Evolutionary conservation across 345 rosid genomes (phyloP).

Genomic region (Carallia pectinifolia): DNA sequence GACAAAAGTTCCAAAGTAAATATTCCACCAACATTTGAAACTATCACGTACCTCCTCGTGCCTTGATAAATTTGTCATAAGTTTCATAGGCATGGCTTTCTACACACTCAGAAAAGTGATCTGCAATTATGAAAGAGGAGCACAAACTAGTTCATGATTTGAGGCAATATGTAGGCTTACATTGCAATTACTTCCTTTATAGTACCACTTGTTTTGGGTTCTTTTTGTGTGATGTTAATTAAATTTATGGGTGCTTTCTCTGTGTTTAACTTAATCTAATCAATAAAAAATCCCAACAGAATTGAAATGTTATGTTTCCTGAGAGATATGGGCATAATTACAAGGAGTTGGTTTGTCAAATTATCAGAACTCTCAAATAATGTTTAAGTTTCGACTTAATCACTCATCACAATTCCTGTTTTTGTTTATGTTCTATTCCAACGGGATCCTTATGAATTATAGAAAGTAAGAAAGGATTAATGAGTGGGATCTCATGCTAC

Average conservation of each 20-base stretch:
- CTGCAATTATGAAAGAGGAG: conserved; percentile 37
- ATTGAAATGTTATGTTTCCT: neutral
- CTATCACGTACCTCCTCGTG: conserved; percentile 62
- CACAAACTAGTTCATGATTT: too few species aligned
- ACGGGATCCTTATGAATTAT: neutral
- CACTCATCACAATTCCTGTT: neutral
- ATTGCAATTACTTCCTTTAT: neutral
- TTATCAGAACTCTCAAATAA: neutral
- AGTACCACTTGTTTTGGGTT: neutral
- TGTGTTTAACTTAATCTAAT: neutral
- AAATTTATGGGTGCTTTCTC: neutral
- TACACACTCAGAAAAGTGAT: conserved; percentile 94
- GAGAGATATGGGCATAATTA: neutral
- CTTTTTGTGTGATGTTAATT: neutral
- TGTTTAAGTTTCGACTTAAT: neutral
- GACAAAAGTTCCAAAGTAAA: neutral
- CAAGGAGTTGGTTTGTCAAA: neutral
- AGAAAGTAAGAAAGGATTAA: neutral
- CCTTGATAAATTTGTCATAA: conserved; percentile 91
- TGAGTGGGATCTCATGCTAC: neutral
- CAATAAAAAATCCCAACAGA: neutral
- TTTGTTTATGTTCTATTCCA: neutral
- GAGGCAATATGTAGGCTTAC: neutral
- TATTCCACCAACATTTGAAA: conserved; percentile 3
- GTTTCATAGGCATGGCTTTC: conserved; percentile 92